These are phyloP conservation scores for Pelargonium fulgidum DNA, from an alignment of 441 rosid genomes.

Conservation along the genomic window DNA sequence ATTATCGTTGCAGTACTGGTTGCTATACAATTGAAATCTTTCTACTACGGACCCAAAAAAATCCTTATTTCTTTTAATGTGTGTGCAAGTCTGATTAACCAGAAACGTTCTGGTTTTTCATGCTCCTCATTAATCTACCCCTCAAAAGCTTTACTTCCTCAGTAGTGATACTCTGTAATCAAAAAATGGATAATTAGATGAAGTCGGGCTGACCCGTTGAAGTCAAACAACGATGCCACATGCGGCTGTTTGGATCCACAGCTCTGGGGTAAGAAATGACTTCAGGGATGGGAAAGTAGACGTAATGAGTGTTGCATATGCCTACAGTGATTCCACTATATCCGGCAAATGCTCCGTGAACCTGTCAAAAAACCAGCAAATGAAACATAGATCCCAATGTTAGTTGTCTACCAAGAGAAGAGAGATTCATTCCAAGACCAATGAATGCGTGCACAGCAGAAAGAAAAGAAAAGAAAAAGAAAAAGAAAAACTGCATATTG, in stretches of 20 bases:
- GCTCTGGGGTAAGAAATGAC: constrained; percentile 74
- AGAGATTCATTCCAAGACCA: not conserved
- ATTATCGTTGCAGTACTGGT: not conserved
- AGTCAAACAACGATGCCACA: constrained; percentile 99
- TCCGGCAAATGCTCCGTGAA: constrained; percentile 96
- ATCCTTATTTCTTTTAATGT: not conserved
- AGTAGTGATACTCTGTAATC: not conserved
- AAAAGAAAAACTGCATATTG: too few species aligned
- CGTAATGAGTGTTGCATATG: constrained; percentile 85
- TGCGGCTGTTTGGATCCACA: constrained; percentile 86
- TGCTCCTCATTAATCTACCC: not conserved
- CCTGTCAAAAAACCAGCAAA: constrained; percentile 40
- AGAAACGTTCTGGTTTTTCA: not conserved
- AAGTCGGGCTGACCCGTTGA: constrained; percentile 95
- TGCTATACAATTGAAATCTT: constrained; percentile 1
- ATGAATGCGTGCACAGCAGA: not conserved
- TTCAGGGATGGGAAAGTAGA: constrained; percentile 83
- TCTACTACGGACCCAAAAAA: not conserved
- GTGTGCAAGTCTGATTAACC: not conserved
- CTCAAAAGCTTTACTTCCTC: constrained; percentile 1
- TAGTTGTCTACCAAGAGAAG: not conserved
- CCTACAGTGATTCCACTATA: constrained; percentile 90
- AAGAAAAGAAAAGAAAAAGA: too few species aligned
- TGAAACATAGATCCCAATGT: not conserved
- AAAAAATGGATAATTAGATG: constrained; percentile 29